Evolutionary conservation across 306 rosid genomes (phyloP).

Genomic region (Corylus americana): DNA sequence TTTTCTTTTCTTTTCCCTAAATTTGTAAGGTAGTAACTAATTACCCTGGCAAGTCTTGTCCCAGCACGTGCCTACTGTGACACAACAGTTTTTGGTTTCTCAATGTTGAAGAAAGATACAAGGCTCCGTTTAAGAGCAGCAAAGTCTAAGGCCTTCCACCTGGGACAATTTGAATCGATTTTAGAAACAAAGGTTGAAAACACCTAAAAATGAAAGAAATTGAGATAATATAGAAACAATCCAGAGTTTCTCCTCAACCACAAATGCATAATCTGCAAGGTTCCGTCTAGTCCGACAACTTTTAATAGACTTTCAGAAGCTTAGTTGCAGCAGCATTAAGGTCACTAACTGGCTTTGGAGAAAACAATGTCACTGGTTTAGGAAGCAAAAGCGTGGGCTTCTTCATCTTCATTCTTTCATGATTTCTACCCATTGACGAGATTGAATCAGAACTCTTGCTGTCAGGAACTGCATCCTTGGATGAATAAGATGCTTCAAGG

Average conservation of each 20-base stretch:
- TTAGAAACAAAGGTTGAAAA: background rate
- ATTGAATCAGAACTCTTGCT: background rate
- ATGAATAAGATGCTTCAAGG: background rate
- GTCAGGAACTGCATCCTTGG: background rate
- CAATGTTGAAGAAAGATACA: conserved; percentile 44
- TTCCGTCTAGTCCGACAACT: conserved; percentile 54
- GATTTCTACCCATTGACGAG: conserved; percentile 13
- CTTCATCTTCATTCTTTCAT: conserved; percentile 15
- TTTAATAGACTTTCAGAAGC: conserved; percentile 55
- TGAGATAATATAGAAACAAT: conserved; percentile 6
- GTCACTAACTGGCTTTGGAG: conserved; percentile 34
- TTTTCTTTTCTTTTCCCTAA: background rate
- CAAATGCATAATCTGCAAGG: conserved; percentile 59
- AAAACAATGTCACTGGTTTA: background rate
- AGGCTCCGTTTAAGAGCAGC: conserved; percentile 47
- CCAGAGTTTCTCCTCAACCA: conserved; percentile 52
- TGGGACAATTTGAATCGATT: conserved; percentile 12
- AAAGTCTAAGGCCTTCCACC: conserved; percentile 61
- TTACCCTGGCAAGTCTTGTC: conserved; percentile 54
- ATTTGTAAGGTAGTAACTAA: background rate
- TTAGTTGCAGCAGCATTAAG: conserved; percentile 52
- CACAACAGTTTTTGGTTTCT: conserved; percentile 46
- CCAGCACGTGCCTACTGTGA: conserved; percentile 49
- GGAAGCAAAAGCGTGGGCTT: background rate
- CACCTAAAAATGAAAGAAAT: background rate